phyloP scores from a whole-genome alignment of 768 basidiomycete species.

The Cyclocybe cylindracea region DNA sequence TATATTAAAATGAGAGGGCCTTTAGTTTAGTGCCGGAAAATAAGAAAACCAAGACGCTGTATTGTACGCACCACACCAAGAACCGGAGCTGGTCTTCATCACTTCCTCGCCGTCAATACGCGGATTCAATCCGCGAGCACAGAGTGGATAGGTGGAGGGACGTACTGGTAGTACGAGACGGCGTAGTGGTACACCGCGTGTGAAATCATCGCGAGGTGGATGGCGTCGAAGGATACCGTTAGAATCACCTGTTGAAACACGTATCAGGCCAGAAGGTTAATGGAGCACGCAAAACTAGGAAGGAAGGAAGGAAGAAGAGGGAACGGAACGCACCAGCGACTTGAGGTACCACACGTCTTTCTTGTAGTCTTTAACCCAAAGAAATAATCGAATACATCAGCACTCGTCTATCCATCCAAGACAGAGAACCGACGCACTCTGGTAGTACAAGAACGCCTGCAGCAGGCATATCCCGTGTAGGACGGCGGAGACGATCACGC shows the following conservation, averaged over 20 bases:
- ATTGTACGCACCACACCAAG: conserved; percentile 28
- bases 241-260: conserved; percentile 34
- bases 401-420: too few relatives aligned
- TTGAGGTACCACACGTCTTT: conserved; percentile 44
- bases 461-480: conserved; percentile 46
- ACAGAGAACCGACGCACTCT: conserved; percentile 20
- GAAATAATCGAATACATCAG: too few relatives aligned
- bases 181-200: conserved; percentile 55
- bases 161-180: conserved; percentile 42
- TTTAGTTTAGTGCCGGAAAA: background rate
- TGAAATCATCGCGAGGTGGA: conserved; percentile 48
- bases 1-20: too few relatives aligned
- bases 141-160: background rate
- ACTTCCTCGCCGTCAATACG: conserved; percentile 10
- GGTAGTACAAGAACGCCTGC: conserved; percentile 51
- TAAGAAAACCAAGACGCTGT: background rate
- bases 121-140: background rate
- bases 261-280: too few relatives aligned
- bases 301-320: too few relatives aligned
- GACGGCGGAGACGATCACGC: conserved; percentile 36
- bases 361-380: conserved; percentile 28
- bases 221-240: conserved; percentile 43
- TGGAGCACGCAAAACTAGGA: too few relatives aligned
- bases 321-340: conserved; percentile 30
- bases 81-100: conserved; percentile 20